Percentiles rank a stretch among this genome's conserved stretches.
These are phyloP conservation scores for Herpetospermum pedunculosum DNA, from an alignment of 306 rosid genomes.

Conservation along the genomic window DNA sequence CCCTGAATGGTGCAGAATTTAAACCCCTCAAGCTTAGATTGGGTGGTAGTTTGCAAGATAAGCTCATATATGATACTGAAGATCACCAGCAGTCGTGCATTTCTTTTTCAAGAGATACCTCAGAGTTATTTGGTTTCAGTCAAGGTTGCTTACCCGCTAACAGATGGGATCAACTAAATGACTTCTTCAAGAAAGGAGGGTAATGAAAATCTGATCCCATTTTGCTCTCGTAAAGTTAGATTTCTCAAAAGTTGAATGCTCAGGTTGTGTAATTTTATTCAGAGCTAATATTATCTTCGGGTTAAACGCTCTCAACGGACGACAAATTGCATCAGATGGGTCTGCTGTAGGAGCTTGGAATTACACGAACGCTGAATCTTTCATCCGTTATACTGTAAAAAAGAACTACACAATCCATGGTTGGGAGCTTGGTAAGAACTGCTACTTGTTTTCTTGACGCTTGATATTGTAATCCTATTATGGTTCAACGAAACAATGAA, in stretches of 20 bases:
- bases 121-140: constrained; percentile 53
- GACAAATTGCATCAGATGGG: constrained; percentile 14
- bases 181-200: constrained; percentile 73
- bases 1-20: constrained; percentile 56
- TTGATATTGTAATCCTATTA: neutral
- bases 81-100: constrained; percentile 37
- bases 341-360: constrained; percentile 68
- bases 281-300: constrained; percentile 84
- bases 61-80: constrained; percentile 54
- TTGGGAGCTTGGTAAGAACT: constrained; percentile 86
- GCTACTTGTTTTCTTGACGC: neutral
- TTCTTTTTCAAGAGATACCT: constrained; percentile 33
- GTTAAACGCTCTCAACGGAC: constrained; percentile 73
- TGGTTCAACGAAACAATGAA: neutral
- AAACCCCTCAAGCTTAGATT: constrained; percentile 78
- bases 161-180: constrained; percentile 90
- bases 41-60: constrained; percentile 88
- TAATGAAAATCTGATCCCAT: constrained; percentile 20
- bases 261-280: constrained; percentile 12
- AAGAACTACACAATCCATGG: constrained; percentile 63
- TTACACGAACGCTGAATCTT: constrained; percentile 54
- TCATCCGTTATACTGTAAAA: constrained; percentile 57
- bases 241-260: constrained; percentile 6
- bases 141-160: constrained; percentile 66
- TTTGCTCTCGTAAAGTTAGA: neutral